Evolutionary conservation across 371 early-diverging fungal genomes (phyloP), one percentile per base, ranked within the genome.

Genomic region (Batkoa obscura): DNA sequence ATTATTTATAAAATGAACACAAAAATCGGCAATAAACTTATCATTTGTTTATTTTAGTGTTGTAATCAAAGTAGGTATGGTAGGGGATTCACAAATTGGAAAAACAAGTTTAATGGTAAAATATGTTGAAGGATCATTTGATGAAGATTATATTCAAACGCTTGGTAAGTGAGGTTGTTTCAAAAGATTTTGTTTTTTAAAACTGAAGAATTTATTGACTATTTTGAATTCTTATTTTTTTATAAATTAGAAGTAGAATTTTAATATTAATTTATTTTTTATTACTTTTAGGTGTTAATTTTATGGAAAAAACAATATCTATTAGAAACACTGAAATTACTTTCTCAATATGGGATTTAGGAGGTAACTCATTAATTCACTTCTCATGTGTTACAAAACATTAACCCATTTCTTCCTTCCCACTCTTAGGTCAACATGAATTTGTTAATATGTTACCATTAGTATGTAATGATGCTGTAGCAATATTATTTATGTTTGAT

Each of bases 341-440:
- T 32, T 94, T 98, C 66, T 91, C 91, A 64, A 90, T 99, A 62
- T 99, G 99, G 99, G 99, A 99, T 68, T 77, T 98, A 52, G 99
- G 98, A 59, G 99, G 95, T 78, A 70, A 62, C 58, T 23, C 32
- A 35, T 15, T 31, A 1, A 10, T 49, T 23, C 5, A 9, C n/a
- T 45, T 48, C 32, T 4, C 12, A 0, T 45, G 13, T 48, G 30
- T 1, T 5, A 42, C 23, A 23, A 23, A 23, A 23, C 23, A 23
- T 23, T 23, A 23, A 23, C 23, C 23, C 23, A 23, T 23, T 23
- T 23, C 23, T 23, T 23, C 23, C 23, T 23, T 23, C 23, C 23
- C 23, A 23, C 23, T 31, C 39, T 43, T 61, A 89, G 90, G 95
- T 33, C 80, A 92, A 69, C 83, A 86, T 17, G 94, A 95, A 66